Evolutionary conservation across 257 asterid species (phyloP), one percentile per base, ranked within the genome.

Genomic region (Jasminum sambac): DNA sequence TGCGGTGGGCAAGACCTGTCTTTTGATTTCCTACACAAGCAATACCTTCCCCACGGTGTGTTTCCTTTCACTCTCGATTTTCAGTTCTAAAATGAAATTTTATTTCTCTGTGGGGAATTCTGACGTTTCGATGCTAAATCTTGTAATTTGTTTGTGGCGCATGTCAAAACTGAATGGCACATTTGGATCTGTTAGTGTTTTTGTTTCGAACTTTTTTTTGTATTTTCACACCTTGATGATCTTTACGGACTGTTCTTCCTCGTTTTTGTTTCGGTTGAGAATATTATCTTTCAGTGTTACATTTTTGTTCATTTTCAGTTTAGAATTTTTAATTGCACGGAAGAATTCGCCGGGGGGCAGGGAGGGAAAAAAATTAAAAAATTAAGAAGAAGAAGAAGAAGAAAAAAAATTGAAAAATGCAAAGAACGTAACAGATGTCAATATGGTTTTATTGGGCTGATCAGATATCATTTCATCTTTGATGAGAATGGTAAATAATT

Each of bases 21-120:
- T 82, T 77, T 78, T 82, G 86, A 82, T 82, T 74, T 82, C 86
- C 62, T 82, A 82, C 78, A 82, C 86, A 74, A 82, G 86, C 83
- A 82, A 82, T 55, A 55, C 62, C 26, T 55, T 55, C 62, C 62
- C 62, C 34, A 55, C 36, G 36, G 62, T 55, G 24, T 55, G 62
- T 19, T 17, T 55, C n/a, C 16, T 6, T 52, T 23, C 36, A 55
- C 11, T 30, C 17, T 16, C 62, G 23, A 19, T 21, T 55, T 23
- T 23, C 4, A 19, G 11, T 21, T 55, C 62, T 55, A 8, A 0
- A 55, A 55, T 55, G 16, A 3, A 19, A 16, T 50, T 17, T 52
- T 52, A 9, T 17, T 52, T 9, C 12, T 12, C 8, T 52, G 19
- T 5, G 30, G 2, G 25, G 21, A n/a, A 52, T 52, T n/a, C 12